phyloP scores from a whole-genome alignment of 768 basidiomycete species.

The Lentinula guzmanii region DNA sequence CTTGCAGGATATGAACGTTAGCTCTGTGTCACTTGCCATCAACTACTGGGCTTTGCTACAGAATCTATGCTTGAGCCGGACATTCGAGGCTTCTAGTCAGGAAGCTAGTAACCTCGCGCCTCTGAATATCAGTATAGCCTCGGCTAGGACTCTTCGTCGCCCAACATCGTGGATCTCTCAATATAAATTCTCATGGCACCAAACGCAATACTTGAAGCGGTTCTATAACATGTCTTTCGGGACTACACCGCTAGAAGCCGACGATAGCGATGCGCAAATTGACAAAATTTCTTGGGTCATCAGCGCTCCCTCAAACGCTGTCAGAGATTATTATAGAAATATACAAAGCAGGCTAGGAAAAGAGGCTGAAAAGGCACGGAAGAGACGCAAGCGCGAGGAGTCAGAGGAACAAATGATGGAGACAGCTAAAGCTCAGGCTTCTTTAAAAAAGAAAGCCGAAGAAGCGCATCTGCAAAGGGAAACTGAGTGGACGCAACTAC shows the following conservation, averaged over 20 bases:
- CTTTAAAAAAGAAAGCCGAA: conserved; percentile 58
- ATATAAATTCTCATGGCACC: conserved; percentile 64
- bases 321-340: conserved; percentile 39
- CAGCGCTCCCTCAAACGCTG: conserved; percentile 47
- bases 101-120: conserved; percentile 13
- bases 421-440: conserved; percentile 40
- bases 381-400: conserved; percentile 25
- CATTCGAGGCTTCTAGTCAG: neutral
- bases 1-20: conserved; percentile 43
- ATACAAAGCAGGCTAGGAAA: conserved; percentile 30
- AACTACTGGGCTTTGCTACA: conserved; percentile 57
- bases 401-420: conserved; percentile 31
- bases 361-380: conserved; percentile 38
- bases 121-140: conserved; percentile 18
- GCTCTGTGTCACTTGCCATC: conserved; percentile 29
- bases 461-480: conserved; percentile 56
- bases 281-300: conserved; percentile 44
- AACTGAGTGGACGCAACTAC: conserved; percentile 57
- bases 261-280: conserved; percentile 34
- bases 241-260: conserved; percentile 43
- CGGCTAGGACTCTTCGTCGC: conserved; percentile 52
- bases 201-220: conserved; percentile 56
- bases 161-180: conserved; percentile 50
- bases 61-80: conserved; percentile 35
- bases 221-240: conserved; percentile 37